Conservation (phyloP, 1,139 yeast species). For the Kodamaea alishanica region DNA sequence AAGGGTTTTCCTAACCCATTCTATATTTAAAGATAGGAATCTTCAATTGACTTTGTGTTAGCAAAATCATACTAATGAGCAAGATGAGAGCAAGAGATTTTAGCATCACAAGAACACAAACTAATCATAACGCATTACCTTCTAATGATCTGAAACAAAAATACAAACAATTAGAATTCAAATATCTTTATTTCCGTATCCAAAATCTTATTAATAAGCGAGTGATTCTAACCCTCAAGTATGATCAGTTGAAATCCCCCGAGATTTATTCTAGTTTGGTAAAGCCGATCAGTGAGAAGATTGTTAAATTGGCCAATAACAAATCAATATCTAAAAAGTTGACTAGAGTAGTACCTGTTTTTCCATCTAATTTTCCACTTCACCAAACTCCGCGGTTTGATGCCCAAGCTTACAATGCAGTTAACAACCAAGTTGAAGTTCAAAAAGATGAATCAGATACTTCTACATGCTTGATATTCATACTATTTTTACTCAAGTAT, state of each 20-base stretch:
- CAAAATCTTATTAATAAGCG: conserved; percentile 37
- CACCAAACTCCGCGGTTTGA: conserved; percentile 22
- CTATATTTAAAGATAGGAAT: too few species aligned
- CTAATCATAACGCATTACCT: conserved; percentile 1
- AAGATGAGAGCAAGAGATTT: conserved; percentile 10
- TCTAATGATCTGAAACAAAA: conserved; percentile 7
- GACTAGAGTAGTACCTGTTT: conserved; percentile 9
- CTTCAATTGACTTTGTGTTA: too few species aligned
- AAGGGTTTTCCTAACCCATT: too few species aligned
- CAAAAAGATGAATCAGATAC: conserved; percentile 12
- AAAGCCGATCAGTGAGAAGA: conserved; percentile 43
- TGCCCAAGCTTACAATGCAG: conserved; percentile 11
- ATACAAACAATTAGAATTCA: conserved; percentile 31
- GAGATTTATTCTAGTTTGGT: conserved; percentile 49
- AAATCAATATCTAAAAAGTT: conserved; percentile 11
- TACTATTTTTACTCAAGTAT: conserved; percentile 34
- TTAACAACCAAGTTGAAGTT: conserved; percentile 10
- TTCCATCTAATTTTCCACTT: conserved; percentile 6
- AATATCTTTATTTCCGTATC: conserved; percentile 35
- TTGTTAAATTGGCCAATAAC: conserved; percentile 24
- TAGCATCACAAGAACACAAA: conserved; percentile 8
- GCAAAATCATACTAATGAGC: not conserved
- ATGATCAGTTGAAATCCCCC: conserved; percentile 55
- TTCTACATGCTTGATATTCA: conserved; percentile 29
- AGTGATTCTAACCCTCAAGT: conserved; percentile 47